Evolutionary conservation across 129 eudicot genomes (phyloP).

Genomic region (Lactuca sativa): DNA sequence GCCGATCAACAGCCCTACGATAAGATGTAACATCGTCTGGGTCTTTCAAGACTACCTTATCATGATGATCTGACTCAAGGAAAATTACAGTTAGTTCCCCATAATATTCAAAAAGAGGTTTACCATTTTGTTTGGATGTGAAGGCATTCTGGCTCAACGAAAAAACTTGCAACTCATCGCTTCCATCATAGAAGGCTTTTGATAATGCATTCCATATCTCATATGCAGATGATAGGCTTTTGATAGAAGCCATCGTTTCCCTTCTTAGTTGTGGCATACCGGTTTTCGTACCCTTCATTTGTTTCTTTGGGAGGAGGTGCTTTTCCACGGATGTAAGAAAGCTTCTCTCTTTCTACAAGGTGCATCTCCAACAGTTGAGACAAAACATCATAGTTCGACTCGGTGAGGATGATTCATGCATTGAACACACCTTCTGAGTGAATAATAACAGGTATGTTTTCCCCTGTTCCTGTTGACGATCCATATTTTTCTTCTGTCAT

Average conservation of each 20-base stretch:
- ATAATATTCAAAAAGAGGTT: no score
- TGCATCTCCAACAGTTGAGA: no score
- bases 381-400: no score
- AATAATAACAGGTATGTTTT: neutral
- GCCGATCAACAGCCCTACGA: neutral
- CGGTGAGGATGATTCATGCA: no score
- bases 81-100: no score
- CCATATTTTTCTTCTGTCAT: no score
- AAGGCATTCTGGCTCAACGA: neutral
- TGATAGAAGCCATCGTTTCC: neutral
- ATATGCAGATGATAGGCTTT: neutral
- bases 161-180: slow-evolving; percentile 15
- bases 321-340: no score
- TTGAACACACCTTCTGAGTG: no score
- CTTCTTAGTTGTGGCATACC: neutral
- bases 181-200: neutral
- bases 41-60: slow-evolving; percentile 10
- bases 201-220: neutral
- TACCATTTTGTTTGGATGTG: no score
- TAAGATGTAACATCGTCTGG: neutral
- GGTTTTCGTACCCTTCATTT: neutral
- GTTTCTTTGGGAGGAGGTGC: neutral
- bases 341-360: no score
- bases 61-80: no score
- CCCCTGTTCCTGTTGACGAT: no score